These are phyloP conservation scores for Furcasterigmium sp. DNA, from an alignment of 2,329 filamentous ascomycete genomes.

Conservation along the genomic window DNA sequence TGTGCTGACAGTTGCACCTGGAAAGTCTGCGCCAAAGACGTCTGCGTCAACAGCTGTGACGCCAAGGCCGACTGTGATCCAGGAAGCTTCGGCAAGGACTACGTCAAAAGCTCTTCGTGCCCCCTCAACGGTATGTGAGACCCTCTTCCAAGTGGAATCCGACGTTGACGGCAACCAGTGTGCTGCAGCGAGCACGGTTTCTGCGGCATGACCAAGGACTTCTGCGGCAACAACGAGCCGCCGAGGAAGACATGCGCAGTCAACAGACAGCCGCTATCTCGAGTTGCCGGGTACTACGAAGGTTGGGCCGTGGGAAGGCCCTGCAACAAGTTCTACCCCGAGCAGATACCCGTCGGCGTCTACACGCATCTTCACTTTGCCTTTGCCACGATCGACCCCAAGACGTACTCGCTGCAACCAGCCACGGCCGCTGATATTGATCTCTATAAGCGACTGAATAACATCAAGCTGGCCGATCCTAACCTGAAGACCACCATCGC, in stretches of 20 bases:
- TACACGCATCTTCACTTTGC: conserved; percentile 27
- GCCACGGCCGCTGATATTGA: conserved; percentile 6
- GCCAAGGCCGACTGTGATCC: neutral
- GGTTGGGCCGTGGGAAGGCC: neutral
- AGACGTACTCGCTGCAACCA: conserved; percentile 15
- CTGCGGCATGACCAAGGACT: conserved; percentile 22
- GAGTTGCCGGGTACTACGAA: conserved; percentile 26
- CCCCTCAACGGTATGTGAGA: neutral
- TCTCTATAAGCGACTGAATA: conserved; percentile 22
- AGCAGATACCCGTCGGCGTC: conserved; percentile 16
- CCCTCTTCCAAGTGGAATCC: neutral
- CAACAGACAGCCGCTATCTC: conserved; percentile 1
- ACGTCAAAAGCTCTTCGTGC: neutral
- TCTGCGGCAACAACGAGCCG: conserved; percentile 8
- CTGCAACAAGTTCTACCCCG: conserved; percentile 12
- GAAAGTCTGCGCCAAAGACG: neutral
- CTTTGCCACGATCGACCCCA: conserved; percentile 28
- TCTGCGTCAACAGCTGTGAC: neutral
- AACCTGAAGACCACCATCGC: conserved; percentile 29
- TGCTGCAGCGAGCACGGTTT: conserved; percentile 35
- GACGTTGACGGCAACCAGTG: conserved; percentile 10
- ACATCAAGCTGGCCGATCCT: conserved; percentile 20
- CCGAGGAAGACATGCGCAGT: neutral
- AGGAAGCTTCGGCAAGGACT: neutral
- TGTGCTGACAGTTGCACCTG: too few relatives aligned